phyloP scores from a whole-genome alignment of 495 filamentous ascomycete genomes.

The Penicillium simplicissimum region DNA sequence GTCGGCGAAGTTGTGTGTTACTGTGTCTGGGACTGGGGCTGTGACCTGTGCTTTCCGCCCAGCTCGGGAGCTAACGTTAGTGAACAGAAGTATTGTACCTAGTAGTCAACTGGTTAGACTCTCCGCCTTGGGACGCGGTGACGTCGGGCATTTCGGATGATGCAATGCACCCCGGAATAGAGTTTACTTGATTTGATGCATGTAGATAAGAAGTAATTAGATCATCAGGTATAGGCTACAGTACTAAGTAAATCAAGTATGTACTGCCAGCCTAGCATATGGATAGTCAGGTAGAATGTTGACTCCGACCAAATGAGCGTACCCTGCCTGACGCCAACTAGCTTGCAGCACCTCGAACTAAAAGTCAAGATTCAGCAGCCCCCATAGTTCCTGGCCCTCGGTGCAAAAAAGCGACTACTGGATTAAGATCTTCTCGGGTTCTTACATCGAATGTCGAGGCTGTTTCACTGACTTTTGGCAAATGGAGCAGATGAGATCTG shows the following conservation, averaged over 20 bases:
- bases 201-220: too few relatives aligned
- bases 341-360: not conserved
- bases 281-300: too few relatives aligned
- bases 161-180: not conserved
- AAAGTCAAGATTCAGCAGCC: not conserved
- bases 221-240: not conserved
- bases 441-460: not conserved
- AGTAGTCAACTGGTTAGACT: not conserved
- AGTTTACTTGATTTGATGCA: not conserved
- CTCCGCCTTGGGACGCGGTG: constrained; percentile 28
- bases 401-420: not conserved
- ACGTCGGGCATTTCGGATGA: constrained; percentile 22
- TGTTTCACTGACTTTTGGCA: not conserved
- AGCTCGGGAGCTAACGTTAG: constrained; percentile 21
- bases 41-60: constrained; percentile 18
- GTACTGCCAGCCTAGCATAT: not conserved
- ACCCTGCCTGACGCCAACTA: not conserved
- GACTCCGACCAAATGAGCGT: not conserved
- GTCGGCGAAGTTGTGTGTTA: constrained; percentile 23
- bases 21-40: too few relatives aligned
- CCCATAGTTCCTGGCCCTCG: not conserved
- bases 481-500: not conserved
- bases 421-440: not conserved
- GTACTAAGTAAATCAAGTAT: not conserved
- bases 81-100: too few relatives aligned